Evolutionary conservation across 192 early-diverging fungal species (phyloP).

Genomic region (Coemansia sp.): DNA sequence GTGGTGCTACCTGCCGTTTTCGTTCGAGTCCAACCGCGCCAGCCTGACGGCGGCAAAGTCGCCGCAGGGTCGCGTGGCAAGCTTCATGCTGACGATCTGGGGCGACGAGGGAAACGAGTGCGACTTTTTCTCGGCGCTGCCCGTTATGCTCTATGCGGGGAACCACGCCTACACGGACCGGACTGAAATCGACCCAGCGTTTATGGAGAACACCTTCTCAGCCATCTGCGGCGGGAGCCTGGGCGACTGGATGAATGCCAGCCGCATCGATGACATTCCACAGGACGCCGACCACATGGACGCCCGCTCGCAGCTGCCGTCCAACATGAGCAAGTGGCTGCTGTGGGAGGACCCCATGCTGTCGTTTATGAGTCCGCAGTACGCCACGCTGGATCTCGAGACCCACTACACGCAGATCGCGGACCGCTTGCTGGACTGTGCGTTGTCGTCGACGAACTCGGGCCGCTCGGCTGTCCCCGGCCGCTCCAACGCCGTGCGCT

Average conservation of each 20-base stretch:
- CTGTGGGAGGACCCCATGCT: slow-evolving; percentile 87
- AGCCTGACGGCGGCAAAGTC: slow-evolving; percentile 71
- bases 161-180: slow-evolving; percentile 73
- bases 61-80: slow-evolving; percentile 59
- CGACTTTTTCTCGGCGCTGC: slow-evolving; percentile 81
- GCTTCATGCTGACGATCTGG: slow-evolving; percentile 87
- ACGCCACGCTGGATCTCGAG: slow-evolving; percentile 68
- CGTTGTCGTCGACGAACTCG: slow-evolving; percentile 23
- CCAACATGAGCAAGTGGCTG: slow-evolving; percentile 82
- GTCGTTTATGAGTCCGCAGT: slow-evolving; percentile 79
- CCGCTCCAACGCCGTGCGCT: slow-evolving; percentile 21
- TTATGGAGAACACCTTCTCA: slow-evolving; percentile 67
- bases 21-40: slow-evolving; percentile 76
- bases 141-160: slow-evolving; percentile 76
- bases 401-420: slow-evolving; percentile 64
- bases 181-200: slow-evolving; percentile 61
- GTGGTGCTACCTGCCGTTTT: slow-evolving; percentile 82
- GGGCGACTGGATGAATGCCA: slow-evolving; percentile 75
- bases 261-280: slow-evolving; percentile 59
- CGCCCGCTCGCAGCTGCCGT: slow-evolving; percentile 62
- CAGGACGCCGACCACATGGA: slow-evolving; percentile 41
- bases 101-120: slow-evolving; percentile 94
- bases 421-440: slow-evolving; percentile 57
- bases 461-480: slow-evolving; percentile 18
- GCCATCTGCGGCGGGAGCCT: slow-evolving; percentile 81